Evolutionary conservation across 2,329 filamentous ascomycete genomes (phyloP), one percentile per base, ranked within the genome.

Genomic region (Ilyonectria destructans): DNA sequence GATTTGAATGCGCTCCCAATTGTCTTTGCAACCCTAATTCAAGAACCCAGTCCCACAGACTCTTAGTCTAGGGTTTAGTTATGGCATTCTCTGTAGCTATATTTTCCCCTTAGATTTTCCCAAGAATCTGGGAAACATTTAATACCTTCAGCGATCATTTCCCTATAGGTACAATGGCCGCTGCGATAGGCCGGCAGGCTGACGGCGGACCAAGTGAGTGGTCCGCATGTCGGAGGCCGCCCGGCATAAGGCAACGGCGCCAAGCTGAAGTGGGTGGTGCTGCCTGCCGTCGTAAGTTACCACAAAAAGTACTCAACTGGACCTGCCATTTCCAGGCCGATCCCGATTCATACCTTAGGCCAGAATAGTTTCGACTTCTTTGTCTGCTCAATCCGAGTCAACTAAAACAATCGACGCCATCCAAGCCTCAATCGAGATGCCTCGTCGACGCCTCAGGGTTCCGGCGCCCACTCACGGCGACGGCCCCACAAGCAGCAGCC

Each of bases 161-260:
- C 7, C 6, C 13, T n/a, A n/a, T n/a, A n/a, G n/a, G n/a, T 43
- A 6, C 6, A 13, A 15, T 17, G 37, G 37, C 10, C 35, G 35
- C 15, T 12, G 37, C 37, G 15, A 40, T 40, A n/a, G 17, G 26
- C 26, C 15, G 40, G 15, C 15, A 6, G 15, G 8, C 8, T 43
- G 15, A 17, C 15, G 40, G 15, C 40, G 40, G n/a, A n/a, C 66
- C 55, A 63, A 49, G 19, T 21, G 3, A 37, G 35, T 62, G 58
- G 63, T 71, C 45, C 43, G 60, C 52, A 57, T 40, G 43, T 33
- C 29, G 45, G 68, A 71, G 67, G 69, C 69, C 69, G 69, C 69
- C 65, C 31, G 40, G 17, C n/a, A 19, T 54, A 62, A 71, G 69
- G 69, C 69, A 71, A 58, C 69, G 56, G 37, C 49, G 13, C 58